phyloP scores from a whole-genome alignment of 495 filamentous ascomycete genomes.

The Ramalina peruviana region DNA sequence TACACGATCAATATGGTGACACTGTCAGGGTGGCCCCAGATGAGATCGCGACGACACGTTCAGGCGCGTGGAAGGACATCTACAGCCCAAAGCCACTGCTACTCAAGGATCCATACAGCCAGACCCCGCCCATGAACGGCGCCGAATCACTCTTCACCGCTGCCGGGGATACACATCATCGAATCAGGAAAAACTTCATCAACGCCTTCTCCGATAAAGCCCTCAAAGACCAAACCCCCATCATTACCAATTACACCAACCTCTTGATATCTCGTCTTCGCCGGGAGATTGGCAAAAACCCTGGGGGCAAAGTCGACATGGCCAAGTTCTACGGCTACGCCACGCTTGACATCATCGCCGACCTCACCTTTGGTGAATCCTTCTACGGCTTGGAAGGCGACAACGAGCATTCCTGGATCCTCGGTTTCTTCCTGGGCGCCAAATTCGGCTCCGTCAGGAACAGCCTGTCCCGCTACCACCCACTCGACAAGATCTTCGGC shows the following conservation, averaged over 20 bases:
- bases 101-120: conserved; percentile 8
- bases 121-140: conserved; percentile 9
- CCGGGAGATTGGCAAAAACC: not conserved
- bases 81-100: conserved; percentile 1
- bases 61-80: conserved; percentile 11
- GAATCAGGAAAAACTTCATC: conserved; percentile 6
- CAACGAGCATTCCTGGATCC: conserved; percentile 7
- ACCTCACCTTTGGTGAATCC: conserved; percentile 11
- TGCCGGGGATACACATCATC: conserved; percentile 2
- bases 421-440: conserved; percentile 7
- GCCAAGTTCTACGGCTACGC: conserved; percentile 5
- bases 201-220: conserved; percentile 17
- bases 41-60: conserved; percentile 18
- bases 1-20: conserved; percentile 29
- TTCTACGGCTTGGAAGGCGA: conserved; percentile 6
- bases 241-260: conserved; percentile 8
- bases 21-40: conserved; percentile 38
- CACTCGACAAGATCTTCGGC: conserved; percentile 9
- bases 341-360: conserved; percentile 8
- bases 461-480: conserved; percentile 4
- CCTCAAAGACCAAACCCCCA: conserved; percentile 8
- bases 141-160: conserved; percentile 10
- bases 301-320: conserved; percentile 5
- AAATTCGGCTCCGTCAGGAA: conserved; percentile 11
- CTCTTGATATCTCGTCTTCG: conserved; percentile 7